These are phyloP conservation scores for Gossypium davidsonii DNA, from an alignment of 441 rosid genomes.

Conservation along the genomic window DNA sequence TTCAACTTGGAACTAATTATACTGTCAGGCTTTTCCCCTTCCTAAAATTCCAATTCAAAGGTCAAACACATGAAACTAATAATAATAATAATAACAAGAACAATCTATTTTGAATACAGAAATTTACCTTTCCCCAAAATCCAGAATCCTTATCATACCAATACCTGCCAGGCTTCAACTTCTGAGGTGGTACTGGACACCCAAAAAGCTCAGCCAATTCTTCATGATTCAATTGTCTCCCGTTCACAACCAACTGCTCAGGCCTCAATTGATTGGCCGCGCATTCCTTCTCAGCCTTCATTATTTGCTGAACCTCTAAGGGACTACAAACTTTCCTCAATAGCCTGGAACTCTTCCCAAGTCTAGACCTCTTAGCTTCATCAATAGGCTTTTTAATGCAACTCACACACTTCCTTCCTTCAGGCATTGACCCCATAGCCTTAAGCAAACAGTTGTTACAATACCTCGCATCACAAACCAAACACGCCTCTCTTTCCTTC, in stretches of 20 bases:
- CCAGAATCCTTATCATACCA: conserved; percentile 69
- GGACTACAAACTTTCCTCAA: conserved; percentile 35
- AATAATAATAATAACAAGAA: neutral
- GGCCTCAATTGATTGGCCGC: conserved; percentile 48
- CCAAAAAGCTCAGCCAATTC: conserved; percentile 47
- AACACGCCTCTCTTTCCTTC: conserved; percentile 40
- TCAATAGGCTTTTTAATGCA: conserved; percentile 45
- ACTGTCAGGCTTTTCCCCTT: conserved; percentile 51
- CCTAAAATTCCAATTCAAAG: conserved; percentile 32
- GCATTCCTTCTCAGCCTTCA: conserved; percentile 57
- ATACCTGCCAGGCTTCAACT: conserved; percentile 53
- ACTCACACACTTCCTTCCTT: conserved; percentile 54
- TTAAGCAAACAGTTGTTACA: conserved; percentile 45
- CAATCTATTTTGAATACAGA: neutral
- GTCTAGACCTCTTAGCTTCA: conserved; percentile 32
- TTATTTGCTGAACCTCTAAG: conserved; percentile 43
- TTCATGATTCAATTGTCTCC: conserved; percentile 37
- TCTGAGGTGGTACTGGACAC: conserved; percentile 40
- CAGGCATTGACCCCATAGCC: conserved; percentile 70
- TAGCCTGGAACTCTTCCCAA: conserved; percentile 45
- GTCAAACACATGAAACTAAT: neutral
- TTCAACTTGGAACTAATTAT: conserved; percentile 50
- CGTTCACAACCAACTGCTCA: conserved; percentile 47
- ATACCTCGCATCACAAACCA: conserved; percentile 46
- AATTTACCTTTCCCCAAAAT: conserved; percentile 51